Percentiles rank a stretch among this genome's conserved stretches.
Conservation (phyloP, 2,329 filamentous ascomycete species). For the Camillea tinctor region DNA sequence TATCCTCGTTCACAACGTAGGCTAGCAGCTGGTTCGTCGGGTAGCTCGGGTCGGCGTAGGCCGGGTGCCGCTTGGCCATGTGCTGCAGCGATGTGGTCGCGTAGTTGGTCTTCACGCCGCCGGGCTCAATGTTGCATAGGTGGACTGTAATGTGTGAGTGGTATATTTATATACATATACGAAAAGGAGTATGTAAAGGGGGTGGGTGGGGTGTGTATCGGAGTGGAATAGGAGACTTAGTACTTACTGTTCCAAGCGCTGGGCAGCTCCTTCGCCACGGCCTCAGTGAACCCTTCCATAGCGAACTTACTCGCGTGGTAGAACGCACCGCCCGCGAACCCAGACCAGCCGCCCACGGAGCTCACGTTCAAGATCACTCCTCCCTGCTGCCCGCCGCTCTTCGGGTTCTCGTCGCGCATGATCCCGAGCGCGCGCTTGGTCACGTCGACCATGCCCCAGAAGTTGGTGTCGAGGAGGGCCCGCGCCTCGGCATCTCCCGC, state of each 20-base stretch:
- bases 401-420: slow-evolving; percentile 36
- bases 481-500: slow-evolving; percentile 34
- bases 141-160: slow-evolving; percentile 32
- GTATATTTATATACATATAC: not conserved
- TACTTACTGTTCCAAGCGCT: slow-evolving; percentile 41
- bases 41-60: slow-evolving; percentile 35
- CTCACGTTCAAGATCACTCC: slow-evolving; percentile 56
- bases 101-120: slow-evolving; percentile 38
- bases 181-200: no score
- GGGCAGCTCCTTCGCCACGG: slow-evolving; percentile 42
- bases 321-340: slow-evolving; percentile 34
- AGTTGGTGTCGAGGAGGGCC: slow-evolving; percentile 41
- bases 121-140: slow-evolving; percentile 43
- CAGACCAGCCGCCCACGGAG: slow-evolving; percentile 47
- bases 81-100: slow-evolving; percentile 28
- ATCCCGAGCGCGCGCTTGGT: slow-evolving; percentile 37
- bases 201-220: not conserved
- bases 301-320: slow-evolving; percentile 46
- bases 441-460: slow-evolving; percentile 42
- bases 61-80: slow-evolving; percentile 38
- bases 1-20: slow-evolving; percentile 27
- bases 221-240: slow-evolving; percentile 15
- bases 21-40: slow-evolving; percentile 26
- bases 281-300: slow-evolving; percentile 47
- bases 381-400: slow-evolving; percentile 35